phyloP scores from a whole-genome alignment of 2,329 filamentous ascomycete species.

The Acephala macrosclerotiorum region DNA sequence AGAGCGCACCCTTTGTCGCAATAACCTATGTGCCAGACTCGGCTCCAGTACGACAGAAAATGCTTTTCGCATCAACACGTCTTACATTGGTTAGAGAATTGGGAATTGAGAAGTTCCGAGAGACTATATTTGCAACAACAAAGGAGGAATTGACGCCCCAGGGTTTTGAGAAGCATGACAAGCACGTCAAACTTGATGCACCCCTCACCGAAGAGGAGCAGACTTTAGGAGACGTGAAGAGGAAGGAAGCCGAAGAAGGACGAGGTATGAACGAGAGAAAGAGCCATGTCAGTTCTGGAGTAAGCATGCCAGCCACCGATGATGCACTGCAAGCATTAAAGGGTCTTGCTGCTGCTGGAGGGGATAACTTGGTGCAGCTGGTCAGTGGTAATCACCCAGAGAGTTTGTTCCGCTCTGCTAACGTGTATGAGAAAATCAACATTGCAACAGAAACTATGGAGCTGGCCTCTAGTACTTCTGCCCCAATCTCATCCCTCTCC shows the following conservation, averaged over 20 bases:
- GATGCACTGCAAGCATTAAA: constrained; percentile 71
- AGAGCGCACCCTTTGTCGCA: constrained; percentile 60
- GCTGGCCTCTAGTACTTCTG: constrained; percentile 61
- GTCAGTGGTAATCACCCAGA: constrained; percentile 51
- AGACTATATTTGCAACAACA: constrained; percentile 76
- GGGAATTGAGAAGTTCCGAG: constrained; percentile 79
- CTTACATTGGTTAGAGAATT: constrained; percentile 79
- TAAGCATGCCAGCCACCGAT: constrained; percentile 60
- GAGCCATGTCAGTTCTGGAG: constrained; percentile 52
- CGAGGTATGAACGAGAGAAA: constrained; percentile 67
- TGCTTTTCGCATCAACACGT: constrained; percentile 82
- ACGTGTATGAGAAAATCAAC: constrained; percentile 69
- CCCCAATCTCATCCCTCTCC: constrained; percentile 65
- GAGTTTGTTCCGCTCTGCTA: not conserved
- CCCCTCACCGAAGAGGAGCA: constrained; percentile 83
- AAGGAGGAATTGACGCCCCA: constrained; percentile 71
- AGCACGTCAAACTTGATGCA: constrained; percentile 68
- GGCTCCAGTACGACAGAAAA: constrained; percentile 84
- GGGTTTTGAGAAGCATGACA: constrained; percentile 77
- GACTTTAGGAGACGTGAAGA: constrained; percentile 74
- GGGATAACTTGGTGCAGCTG: constrained; percentile 66
- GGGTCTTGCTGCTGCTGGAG: constrained; percentile 59
- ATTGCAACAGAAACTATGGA: constrained; percentile 72
- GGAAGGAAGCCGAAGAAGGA: constrained; percentile 78
- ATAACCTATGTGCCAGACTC: constrained; percentile 82